Evolutionary conservation across 805 yeast species (phyloP).

Genomic region (Blastobotrys americana): DNA sequence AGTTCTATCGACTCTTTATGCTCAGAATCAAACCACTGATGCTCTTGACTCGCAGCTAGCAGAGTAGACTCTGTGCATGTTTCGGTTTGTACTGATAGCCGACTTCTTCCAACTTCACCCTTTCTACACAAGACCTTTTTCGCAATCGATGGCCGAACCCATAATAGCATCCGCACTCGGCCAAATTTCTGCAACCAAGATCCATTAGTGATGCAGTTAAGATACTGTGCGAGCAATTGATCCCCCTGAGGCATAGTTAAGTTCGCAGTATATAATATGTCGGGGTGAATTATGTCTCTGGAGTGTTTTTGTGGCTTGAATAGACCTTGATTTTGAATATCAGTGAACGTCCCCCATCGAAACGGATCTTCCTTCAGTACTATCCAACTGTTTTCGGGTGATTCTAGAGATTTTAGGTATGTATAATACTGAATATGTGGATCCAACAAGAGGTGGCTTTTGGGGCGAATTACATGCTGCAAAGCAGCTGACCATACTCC

Average conservation of each 20-base stretch:
- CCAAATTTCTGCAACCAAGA: constrained; percentile 75
- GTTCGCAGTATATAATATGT: constrained; percentile 53
- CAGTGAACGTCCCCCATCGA: constrained; percentile 55
- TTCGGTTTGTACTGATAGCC: constrained; percentile 59
- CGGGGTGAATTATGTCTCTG: constrained; percentile 42
- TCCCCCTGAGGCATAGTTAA: constrained; percentile 54
- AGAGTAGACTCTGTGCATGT: constrained; percentile 52
- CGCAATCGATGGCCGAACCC: constrained; percentile 58
- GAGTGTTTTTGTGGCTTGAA: constrained; percentile 35
- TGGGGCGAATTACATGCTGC: constrained; percentile 54
- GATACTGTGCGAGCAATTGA: constrained; percentile 66
- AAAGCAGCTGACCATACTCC: constrained; percentile 57
- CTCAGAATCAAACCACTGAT: background rate
- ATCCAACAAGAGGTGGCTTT: constrained; percentile 58
- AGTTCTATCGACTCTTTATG: constrained; percentile 13
- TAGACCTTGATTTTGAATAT: constrained; percentile 39
- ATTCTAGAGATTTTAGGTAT: constrained; percentile 14
- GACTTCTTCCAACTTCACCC: constrained; percentile 45
- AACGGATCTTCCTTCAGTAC: constrained; percentile 46
- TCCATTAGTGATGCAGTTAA: constrained; percentile 55
- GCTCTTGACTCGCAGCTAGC: constrained; percentile 38
- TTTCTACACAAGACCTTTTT: constrained; percentile 54
- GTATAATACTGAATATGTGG: constrained; percentile 32
- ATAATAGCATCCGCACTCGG: constrained; percentile 63
- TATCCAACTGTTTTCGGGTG: constrained; percentile 6